Conservation (phyloP, 208 protist species). For the Crithidia thermophila region DNA sequence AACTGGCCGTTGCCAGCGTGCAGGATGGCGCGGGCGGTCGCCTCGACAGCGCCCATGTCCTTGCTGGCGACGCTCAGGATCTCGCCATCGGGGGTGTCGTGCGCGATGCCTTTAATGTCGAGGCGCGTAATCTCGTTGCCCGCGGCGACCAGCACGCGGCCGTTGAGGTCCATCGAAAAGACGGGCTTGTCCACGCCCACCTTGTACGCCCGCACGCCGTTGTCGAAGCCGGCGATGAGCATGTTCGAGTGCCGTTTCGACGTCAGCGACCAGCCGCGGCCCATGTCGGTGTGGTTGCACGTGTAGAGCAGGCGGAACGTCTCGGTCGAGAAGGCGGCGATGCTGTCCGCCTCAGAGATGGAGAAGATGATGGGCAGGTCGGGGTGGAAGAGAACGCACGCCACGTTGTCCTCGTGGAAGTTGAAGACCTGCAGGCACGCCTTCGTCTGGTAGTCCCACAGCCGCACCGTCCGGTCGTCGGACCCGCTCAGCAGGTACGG, state of each 20-base stretch:
- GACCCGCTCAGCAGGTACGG: constrained; percentile 98
- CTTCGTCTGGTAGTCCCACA: constrained; percentile 99
- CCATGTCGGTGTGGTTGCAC: constrained; percentile 95
- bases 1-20: constrained; percentile 97
- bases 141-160: constrained; percentile 95
- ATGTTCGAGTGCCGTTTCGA: constrained; percentile 73
- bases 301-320: constrained; percentile 96
- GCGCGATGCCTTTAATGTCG: constrained; percentile 77
- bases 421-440: constrained; percentile 96
- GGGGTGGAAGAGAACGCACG: constrained; percentile 96
- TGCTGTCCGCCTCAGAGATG: constrained; percentile 95
- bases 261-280: constrained; percentile 94
- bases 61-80: constrained; percentile 82
- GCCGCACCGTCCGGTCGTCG: constrained; percentile 95
- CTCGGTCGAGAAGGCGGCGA: constrained; percentile 94
- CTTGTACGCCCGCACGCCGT: constrained; percentile 80
- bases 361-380: constrained; percentile 97
- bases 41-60: constrained; percentile 96
- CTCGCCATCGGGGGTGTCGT: constrained; percentile 69
- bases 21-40: constrained; percentile 89
- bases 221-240: constrained; percentile 95
- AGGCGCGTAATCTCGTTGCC: constrained; percentile 96
- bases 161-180: constrained; percentile 97
- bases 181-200: constrained; percentile 97
- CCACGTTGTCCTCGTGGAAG: constrained; percentile 97